phyloP scores from a whole-genome alignment of 768 basidiomycete genomes.

The Phallus indusiatus region DNA sequence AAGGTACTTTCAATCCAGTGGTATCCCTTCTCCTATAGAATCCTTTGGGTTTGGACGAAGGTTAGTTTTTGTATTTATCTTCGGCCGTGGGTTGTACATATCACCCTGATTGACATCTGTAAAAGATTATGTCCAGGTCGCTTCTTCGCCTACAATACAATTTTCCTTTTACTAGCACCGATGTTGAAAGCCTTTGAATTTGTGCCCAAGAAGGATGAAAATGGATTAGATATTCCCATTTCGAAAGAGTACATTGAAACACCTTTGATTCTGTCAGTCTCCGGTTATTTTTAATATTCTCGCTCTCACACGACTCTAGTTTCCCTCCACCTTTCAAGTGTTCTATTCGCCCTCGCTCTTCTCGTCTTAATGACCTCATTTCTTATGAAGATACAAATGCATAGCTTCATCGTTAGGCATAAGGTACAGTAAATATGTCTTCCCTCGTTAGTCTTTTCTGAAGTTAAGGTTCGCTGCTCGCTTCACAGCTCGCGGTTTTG shows the following conservation, averaged over 20 bases:
- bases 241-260: background rate
- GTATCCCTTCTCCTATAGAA: background rate
- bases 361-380: no score
- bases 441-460: no score
- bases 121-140: slow-evolving; percentile 1
- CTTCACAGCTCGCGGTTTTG: no score
- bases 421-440: no score
- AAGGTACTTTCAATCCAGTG: slow-evolving; percentile 10
- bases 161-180: background rate
- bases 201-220: background rate
- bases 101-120: background rate
- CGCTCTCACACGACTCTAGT: background rate
- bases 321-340: background rate
- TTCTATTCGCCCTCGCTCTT: background rate
- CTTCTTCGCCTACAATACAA: background rate
- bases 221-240: background rate
- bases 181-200: slow-evolving; percentile 1
- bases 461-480: no score
- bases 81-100: background rate
- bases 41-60: slow-evolving; percentile 5
- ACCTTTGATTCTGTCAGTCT: background rate
- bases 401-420: no score
- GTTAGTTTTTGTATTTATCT: background rate
- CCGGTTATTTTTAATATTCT: background rate
- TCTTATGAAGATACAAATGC: no score